Base-by-base conservation (phyloP, 2,329 filamentous ascomycete species). In the Phyllosticta paracitricarpa region DNA sequence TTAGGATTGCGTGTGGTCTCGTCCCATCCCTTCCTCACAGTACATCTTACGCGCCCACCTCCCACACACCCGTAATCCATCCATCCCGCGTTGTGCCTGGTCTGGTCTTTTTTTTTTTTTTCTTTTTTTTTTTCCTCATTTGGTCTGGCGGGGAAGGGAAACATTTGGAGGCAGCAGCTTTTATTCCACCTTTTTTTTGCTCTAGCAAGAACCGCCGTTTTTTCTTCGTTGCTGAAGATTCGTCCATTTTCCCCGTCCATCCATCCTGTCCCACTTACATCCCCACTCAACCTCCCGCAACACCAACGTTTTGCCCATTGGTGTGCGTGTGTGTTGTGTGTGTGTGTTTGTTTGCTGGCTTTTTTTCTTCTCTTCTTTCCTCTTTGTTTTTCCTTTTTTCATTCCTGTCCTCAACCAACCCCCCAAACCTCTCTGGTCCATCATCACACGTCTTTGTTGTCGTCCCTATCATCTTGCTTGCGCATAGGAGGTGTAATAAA, bases 401-500 rank as follows among this genome's bases (percentile, higher is more conserved):
- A n/a, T 17, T 52, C 17, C 2, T n/a, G 1, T 24, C 51, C 14
- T 12, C 9, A 12, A 40, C 9, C 33, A 8, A 14, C 2, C 33
- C 33, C 33, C 6, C 2, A 2, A 2, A 17, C 3, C 9, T 8
- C 28, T 53, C 24, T 61, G 54, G 59, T 61, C 59, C 33, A 53
- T 57, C 19, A n/a, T 57, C 59, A 4, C 28, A 2, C 28, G 9
- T 30, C 28, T 6, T 7, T 30, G 28, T 4, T 7, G 5, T 7
- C 9, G 28, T 30, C 26, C 28, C 40, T 54, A 54, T 61, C 59
- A 61, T 61, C 59, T 61, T 30, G 56, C 59, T 61, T 61, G 59
- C 59, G 59, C 59, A 61, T 61, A 61, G 59, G 59, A 61, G 59
- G 59, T 61, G 59, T 61, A 61, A 61, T 61, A 61, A 54, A 56